These are phyloP conservation scores for Acacia pycnantha DNA, from an alignment of 331 rosid genomes.

Conservation along the genomic window DNA sequence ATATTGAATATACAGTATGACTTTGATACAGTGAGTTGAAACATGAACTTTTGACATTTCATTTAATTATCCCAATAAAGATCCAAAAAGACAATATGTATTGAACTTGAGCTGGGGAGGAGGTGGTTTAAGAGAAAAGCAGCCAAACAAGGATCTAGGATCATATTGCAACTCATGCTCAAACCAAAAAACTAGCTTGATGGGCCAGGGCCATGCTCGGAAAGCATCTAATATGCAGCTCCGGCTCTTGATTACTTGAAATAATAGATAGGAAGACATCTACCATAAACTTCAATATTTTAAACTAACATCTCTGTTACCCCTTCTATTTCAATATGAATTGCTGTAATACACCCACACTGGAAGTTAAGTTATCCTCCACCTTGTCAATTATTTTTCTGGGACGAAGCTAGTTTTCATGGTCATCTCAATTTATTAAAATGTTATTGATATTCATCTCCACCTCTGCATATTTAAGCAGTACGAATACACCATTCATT, in stretches of 20 bases:
- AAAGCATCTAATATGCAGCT: slow-evolving; percentile 1
- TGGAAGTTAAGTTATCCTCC: slow-evolving; percentile 6
- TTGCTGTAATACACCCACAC: background rate
- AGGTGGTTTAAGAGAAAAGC: slow-evolving; percentile 17
- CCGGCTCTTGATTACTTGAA: slow-evolving; percentile 6
- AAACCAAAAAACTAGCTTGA: background rate
- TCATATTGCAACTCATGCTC: slow-evolving; percentile 8
- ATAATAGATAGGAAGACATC: background rate
- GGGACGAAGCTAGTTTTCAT: background rate
- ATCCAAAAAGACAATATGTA: slow-evolving; percentile 2
- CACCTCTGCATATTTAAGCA: background rate
- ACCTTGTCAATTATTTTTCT: background rate
- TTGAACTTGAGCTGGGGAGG: background rate
- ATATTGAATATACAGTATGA: background rate
- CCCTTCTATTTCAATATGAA: background rate
- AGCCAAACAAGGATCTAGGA: background rate
- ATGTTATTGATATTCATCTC: background rate
- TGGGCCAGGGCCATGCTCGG: background rate
- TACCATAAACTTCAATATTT: background rate
- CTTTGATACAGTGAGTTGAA: slow-evolving; percentile 4
- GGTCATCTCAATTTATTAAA: slow-evolving; percentile 1
- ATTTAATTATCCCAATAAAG: background rate
- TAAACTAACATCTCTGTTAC: background rate
- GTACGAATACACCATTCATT: background rate
- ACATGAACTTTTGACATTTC: background rate